These are phyloP conservation scores for Jaenimonas drosophilae DNA, from an alignment of 208 protist species.

Conservation along the genomic window DNA sequence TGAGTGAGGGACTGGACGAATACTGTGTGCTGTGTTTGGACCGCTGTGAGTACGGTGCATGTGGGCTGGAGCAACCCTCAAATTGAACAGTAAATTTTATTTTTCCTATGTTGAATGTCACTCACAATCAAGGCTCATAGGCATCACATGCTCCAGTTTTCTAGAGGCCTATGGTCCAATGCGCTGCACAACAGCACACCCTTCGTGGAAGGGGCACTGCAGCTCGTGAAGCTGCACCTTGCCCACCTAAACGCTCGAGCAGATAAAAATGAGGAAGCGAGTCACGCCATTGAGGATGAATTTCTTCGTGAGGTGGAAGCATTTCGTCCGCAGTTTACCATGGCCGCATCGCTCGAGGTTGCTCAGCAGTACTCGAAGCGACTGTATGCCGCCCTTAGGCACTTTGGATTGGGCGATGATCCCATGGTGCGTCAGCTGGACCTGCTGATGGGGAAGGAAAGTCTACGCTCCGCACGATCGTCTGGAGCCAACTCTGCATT, in stretches of 20 bases:
- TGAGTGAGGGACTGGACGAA: too few relatives aligned
- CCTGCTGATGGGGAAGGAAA: conserved; percentile 50
- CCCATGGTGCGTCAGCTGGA: conserved; percentile 78
- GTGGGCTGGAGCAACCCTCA: too few relatives aligned
- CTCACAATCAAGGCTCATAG: too few relatives aligned
- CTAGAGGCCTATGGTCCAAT: conserved; percentile 7
- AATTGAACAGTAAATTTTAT: too few relatives aligned
- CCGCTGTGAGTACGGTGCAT: too few relatives aligned
- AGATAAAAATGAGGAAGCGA: conserved; percentile 48
- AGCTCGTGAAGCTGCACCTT: conserved; percentile 77
- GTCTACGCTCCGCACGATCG: conserved; percentile 21
- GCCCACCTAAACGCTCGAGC: conserved; percentile 60
- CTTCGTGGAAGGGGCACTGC: conserved; percentile 68
- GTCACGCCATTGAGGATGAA: conserved; percentile 63
- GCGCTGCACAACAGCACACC: conserved; percentile 38
- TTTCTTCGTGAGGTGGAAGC: conserved; percentile 71
- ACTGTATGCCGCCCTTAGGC: conserved; percentile 49
- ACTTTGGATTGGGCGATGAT: conserved; percentile 77
- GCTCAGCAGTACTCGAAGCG: conserved; percentile 62
- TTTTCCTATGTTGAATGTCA: too few relatives aligned
- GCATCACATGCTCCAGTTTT: conserved; percentile 4
- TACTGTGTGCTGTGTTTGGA: too few relatives aligned
- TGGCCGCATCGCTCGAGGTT: conserved; percentile 57
- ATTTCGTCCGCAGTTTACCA: conserved; percentile 75
- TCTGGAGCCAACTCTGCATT: too few relatives aligned